Evolutionary conservation across 352 stramenopile species (phyloP), one percentile per base, ranked within the genome.

Genomic region (Blastocystis sp.): DNA sequence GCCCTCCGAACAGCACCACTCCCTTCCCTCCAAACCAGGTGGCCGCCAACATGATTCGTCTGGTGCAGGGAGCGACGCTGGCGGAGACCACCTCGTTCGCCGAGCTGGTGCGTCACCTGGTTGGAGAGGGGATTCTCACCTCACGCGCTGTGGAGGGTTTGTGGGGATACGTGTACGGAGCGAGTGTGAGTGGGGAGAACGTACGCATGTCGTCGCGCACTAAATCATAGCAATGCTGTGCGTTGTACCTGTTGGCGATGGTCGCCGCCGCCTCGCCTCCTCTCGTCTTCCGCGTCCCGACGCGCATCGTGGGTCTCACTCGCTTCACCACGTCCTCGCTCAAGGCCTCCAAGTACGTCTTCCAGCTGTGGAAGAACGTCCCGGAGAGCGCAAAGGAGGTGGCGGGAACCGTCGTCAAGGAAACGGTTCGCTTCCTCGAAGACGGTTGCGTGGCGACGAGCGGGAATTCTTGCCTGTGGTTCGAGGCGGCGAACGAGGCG

Each of bases 41-140:
- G 90, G 93, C 93, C n/a, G 90, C 93, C 31, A 95, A 95, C 88
- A 90, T 95, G 19, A 65, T 95, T 1, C 60, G 92, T 65, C 90
- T 95, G 13, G 91, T 91, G 35, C 90, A 91, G 4, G 81, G 93
- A 31, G 91, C 92, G 13, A 93, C 91, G 29, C 89, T 93, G 21
- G 94, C 91, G 62, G 93, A 95, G 59, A 90, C 93, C 0, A 92
- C 92, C n/a, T 94, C 91, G 1, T 94, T 95, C 39, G 93, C 94
- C 90, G 93, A 95, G 88, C 92, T 93, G n/a, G 90, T 82, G 24
- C 33, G 33, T 33, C 74, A 85, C 70, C 55, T 85, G 3, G 45
- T 85, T 19, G 74, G 51, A 13, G 74, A 67, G 26, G 50, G 50
- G 21, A 26, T 85, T 31, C 29, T 85, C 33, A 45, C 45, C 26